Evolutionary conservation across 202 grass and related monocot genomes (phyloP), one percentile per base, ranked within the genome.

Genomic region (Elaeis oleifera): DNA sequence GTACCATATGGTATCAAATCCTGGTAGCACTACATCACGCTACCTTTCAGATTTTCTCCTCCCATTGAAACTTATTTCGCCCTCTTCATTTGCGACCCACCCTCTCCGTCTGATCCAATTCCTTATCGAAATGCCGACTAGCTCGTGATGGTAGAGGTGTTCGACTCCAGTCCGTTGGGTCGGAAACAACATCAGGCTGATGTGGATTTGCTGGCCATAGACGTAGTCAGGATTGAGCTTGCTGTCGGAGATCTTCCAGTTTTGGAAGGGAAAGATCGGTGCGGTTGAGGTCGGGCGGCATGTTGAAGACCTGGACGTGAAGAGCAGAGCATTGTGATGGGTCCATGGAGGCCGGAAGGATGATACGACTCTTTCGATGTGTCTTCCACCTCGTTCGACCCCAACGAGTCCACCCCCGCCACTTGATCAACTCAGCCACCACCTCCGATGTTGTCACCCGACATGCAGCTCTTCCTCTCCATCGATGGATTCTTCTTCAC

Each of bases 241-340:
- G 0, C 79, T 73, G 0, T 88, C 94, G 0, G 59, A 31, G 52
- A 99, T 89, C 76, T 79, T 92, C 71, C 84, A 92, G 54, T 82
- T 89, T 59, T 65, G 67, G 9, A 88, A 85, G 88, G 50, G 23
- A 84, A 9, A 99, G 76, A 62, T 69, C 83, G 27, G 88, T 92
- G 44, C 83, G 64, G 69, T 99, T 99, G 24, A 91, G 39, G 60
- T 99, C 85, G 1, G 88, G 88, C 21, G 94, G 88, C 94, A 99
- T 89, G 83, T 99, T 99, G 79, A 18, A 92, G n/a, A 99, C 94
- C 76, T 99, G 80, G 55, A 99, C 81, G 50, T 99, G 88, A 85
- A 99, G 92, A 0, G 94, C 74, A 3, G 83, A 83, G 0, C 85
- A 78, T 78, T 92, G 94, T 5, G 56, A 26, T 1, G 81, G 82